A percentile compares a stretch with the other conserved stretches of the same genome.
Conservation (phyloP, 345 rosid species). For the Aquilaria sinensis region DNA sequence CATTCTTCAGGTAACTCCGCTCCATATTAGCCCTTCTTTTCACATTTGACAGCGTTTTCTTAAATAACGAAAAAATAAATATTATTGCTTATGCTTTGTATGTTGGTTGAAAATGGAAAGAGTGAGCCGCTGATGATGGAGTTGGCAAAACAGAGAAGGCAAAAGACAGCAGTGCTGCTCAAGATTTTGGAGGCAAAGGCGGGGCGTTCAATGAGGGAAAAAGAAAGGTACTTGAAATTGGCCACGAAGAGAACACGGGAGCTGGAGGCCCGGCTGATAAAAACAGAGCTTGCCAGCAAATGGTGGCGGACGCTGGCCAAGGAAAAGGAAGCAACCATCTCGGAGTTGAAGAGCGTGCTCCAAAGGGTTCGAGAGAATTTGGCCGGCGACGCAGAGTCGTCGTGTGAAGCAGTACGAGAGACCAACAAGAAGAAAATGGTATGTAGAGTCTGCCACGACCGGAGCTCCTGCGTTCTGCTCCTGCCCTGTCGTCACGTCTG, state of each 20-base stretch:
- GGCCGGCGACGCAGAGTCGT: slow-evolving; percentile 29
- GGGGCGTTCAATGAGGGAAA: slow-evolving; percentile 23
- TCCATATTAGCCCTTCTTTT: not conserved
- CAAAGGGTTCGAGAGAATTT: slow-evolving; percentile 17
- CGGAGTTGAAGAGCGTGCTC: slow-evolving; percentile 26
- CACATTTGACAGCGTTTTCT: not conserved
- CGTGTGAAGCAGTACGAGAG: slow-evolving; percentile 6
- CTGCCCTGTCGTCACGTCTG: slow-evolving; percentile 64
- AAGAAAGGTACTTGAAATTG: slow-evolving; percentile 29
- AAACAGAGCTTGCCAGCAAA: slow-evolving; percentile 24
- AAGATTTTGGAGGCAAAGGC: slow-evolving; percentile 24
- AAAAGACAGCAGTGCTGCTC: slow-evolving; percentile 17
- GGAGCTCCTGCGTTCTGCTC: slow-evolving; percentile 39
- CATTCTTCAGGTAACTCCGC: slow-evolving; percentile 18
- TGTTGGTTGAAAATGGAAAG: slow-evolving; percentile 8
- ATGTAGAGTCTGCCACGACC: slow-evolving; percentile 23
- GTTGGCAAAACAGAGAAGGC: slow-evolving; percentile 30
- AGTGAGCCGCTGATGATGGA: slow-evolving; percentile 26
- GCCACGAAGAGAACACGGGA: slow-evolving; percentile 30
- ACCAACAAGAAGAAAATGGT: slow-evolving; percentile 3
- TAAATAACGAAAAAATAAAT: too few relatives aligned
- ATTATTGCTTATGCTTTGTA: not conserved
- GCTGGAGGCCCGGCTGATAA: slow-evolving; percentile 32
- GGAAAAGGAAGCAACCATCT: slow-evolving; percentile 31
- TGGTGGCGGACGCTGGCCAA: slow-evolving; percentile 29